phyloP scores from a whole-genome alignment of 352 stramenopile genomes.

The Globisporangium alternatum region DNA sequence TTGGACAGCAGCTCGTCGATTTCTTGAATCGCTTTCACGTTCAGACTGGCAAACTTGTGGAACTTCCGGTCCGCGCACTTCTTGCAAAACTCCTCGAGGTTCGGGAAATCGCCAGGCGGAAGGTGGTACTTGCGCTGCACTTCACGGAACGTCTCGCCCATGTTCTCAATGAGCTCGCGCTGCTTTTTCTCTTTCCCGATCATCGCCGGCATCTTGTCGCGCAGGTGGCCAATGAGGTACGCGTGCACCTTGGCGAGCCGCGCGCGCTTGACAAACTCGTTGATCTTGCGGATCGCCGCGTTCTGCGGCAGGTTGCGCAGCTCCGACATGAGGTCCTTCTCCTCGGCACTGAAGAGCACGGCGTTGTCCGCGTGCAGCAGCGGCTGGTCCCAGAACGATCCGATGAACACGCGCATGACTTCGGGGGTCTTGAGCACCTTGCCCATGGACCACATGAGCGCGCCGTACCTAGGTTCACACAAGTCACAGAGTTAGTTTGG shows the following conservation, averaged over 20 bases:
- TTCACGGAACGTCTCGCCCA: slow-evolving; percentile 95
- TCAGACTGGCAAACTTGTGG: slow-evolving; percentile 89
- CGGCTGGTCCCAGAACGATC: slow-evolving; percentile 96
- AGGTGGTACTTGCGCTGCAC: slow-evolving; percentile 98
- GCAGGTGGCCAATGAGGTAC: slow-evolving; percentile 97
- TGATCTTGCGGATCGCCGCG: slow-evolving; percentile 93
- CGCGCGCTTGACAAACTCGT: slow-evolving; percentile 95
- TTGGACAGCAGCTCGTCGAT: slow-evolving; percentile 97
- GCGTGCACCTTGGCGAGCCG: slow-evolving; percentile 95
- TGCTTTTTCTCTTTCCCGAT: slow-evolving; percentile 98
- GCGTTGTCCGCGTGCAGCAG: slow-evolving; percentile 87
- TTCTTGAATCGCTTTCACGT: slow-evolving; percentile 94
- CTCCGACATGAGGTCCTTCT: slow-evolving; percentile 97
- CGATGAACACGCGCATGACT: slow-evolving; percentile 97
- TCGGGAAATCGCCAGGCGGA: slow-evolving; percentile 92
- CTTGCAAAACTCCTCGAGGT: slow-evolving; percentile 85
- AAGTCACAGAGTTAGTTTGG: neutral
- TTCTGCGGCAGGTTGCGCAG: slow-evolving; percentile 95
- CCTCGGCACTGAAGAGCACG: slow-evolving; percentile 95
- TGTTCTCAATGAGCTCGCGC: slow-evolving; percentile 92
- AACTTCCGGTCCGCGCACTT: slow-evolving; percentile 89
- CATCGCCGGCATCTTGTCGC: slow-evolving; percentile 95
- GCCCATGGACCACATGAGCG: slow-evolving; percentile 97
- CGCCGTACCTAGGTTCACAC: slow-evolving; percentile 87
- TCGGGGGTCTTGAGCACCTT: slow-evolving; percentile 98